These are phyloP conservation scores for Proliferodiscus dingleyae DNA, from an alignment of 2,329 filamentous ascomycete species.

Conservation along the genomic window DNA sequence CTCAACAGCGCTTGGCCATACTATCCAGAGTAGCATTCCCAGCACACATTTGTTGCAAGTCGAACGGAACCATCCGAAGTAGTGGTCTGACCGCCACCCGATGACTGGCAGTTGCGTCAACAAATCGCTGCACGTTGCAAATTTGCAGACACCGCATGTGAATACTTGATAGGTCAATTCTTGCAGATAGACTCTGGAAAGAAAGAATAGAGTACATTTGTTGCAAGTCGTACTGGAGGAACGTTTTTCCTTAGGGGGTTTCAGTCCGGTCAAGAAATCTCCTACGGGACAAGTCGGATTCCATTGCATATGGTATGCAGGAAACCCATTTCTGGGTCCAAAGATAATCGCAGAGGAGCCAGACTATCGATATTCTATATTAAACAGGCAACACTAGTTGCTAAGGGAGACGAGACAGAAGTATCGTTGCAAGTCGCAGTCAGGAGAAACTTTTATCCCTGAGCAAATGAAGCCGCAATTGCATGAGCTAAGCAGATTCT, in stretches of 20 bases:
- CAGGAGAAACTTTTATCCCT: neutral
- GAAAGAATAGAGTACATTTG: neutral
- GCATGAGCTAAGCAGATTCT: neutral
- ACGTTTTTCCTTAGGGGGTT: neutral
- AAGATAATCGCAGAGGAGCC: neutral
- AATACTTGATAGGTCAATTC: no score
- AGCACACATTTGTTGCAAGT: no score
- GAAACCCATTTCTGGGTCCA: neutral
- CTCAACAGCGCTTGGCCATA: no score
- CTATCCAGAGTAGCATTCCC: no score
- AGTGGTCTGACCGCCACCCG: no score
- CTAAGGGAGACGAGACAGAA: neutral
- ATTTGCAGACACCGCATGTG: no score
- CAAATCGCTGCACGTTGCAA: no score
- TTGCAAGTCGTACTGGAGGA: neutral
- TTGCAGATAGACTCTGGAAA: neutral
- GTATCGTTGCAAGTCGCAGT: neutral
- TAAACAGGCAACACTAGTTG: neutral
- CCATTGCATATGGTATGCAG: neutral
- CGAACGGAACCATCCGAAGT: no score
- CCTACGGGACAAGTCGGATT: neutral
- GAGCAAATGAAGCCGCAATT: neutral
- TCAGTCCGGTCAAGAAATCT: neutral
- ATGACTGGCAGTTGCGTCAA: no score
- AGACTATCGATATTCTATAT: neutral